Conservation (phyloP, 176 grass and related monocot species). For the Echinochloa phyllopogon region DNA sequence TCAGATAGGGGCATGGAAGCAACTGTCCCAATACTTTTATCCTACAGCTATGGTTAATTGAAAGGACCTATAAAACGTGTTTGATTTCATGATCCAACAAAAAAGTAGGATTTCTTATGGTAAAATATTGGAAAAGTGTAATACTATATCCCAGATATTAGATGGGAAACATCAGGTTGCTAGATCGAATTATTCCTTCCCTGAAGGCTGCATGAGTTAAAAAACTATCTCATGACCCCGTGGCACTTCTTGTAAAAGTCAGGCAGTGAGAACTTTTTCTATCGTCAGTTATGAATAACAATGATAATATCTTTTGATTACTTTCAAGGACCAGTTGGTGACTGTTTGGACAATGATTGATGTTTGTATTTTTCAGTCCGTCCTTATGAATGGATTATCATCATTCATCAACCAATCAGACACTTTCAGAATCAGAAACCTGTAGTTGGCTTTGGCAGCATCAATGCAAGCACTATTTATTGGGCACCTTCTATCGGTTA, state of each 20-base stretch:
- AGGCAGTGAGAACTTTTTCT: background rate
- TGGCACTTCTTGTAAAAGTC: background rate
- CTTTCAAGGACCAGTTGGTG: background rate
- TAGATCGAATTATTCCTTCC: background rate
- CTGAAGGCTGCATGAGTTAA: background rate
- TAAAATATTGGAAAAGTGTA: background rate
- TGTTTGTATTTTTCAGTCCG: slow-evolving; percentile 23
- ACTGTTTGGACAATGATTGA: slow-evolving; percentile 16
- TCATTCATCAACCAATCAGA: background rate
- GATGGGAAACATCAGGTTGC: background rate
- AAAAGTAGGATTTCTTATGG: background rate
- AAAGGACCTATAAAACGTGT: slow-evolving; percentile 6
- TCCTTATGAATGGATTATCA: slow-evolving; percentile 2
- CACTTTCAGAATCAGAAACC: background rate
- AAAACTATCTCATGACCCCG: background rate
- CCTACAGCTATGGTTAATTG: background rate
- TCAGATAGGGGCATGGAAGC: background rate
- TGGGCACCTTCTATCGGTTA: background rate
- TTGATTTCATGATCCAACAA: background rate
- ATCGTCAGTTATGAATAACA: background rate
- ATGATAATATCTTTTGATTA: background rate
- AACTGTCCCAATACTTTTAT: background rate
- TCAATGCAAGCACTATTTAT: background rate
- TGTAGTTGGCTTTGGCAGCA: slow-evolving; percentile 18
- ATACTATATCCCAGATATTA: background rate